Conservation (phyloP, 352 stramenopile genomes). For the Phytophthora cactorum region DNA sequence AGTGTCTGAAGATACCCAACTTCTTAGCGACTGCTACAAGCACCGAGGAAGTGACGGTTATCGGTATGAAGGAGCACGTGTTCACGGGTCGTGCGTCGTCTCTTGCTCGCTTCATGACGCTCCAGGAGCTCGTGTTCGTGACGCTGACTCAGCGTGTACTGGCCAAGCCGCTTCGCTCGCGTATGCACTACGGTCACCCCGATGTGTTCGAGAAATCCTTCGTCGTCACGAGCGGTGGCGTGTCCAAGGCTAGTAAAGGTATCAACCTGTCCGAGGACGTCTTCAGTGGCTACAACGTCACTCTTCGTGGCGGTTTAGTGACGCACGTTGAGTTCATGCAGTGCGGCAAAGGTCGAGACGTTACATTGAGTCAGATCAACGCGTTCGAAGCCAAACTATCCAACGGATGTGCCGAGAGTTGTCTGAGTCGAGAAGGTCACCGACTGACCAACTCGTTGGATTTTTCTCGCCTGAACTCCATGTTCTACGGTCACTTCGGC, state of each 20-base stretch:
- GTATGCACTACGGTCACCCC: constrained; percentile 90
- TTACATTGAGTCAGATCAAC: constrained; percentile 90
- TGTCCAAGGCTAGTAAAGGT: constrained; percentile 89
- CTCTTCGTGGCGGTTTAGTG: constrained; percentile 77
- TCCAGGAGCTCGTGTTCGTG: constrained; percentile 89
- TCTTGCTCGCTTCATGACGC: constrained; percentile 87
- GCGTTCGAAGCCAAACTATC: constrained; percentile 90
- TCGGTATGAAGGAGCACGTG: constrained; percentile 91
- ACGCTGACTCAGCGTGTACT: constrained; percentile 86
- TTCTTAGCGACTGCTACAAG: constrained; percentile 76
- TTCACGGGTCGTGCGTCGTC: constrained; percentile 89
- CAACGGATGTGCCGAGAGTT: constrained; percentile 85
- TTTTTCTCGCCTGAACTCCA: constrained; percentile 89
- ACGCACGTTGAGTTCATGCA: constrained; percentile 91
- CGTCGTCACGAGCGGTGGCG: constrained; percentile 80
- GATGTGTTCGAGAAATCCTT: constrained; percentile 91
- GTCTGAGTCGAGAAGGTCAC: constrained; percentile 81
- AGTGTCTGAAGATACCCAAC: constrained; percentile 89
- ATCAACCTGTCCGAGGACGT: constrained; percentile 92
- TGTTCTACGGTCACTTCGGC: constrained; percentile 89
- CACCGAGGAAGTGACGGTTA: constrained; percentile 80
- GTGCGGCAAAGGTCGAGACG: constrained; percentile 88
- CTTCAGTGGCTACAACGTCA: constrained; percentile 90
- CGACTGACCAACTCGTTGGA: constrained; percentile 79
- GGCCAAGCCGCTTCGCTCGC: constrained; percentile 71